These are phyloP conservation scores for Termitomyces sp. DNA, from an alignment of 768 basidiomycete species.

Conservation along the genomic window DNA sequence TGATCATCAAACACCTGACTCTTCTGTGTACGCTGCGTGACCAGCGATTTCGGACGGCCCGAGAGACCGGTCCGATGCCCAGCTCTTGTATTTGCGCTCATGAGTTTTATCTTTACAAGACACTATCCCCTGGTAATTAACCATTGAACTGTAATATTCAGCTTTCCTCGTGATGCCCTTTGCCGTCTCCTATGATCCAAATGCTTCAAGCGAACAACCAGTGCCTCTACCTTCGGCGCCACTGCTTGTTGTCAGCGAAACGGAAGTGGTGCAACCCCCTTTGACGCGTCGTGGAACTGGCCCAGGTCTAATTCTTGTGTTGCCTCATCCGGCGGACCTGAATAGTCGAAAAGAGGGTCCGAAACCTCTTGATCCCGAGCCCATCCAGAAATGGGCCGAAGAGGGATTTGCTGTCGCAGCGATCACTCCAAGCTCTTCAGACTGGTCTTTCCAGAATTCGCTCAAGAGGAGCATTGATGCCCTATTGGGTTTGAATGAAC, in stretches of 20 bases:
- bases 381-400: conserved; percentile 49
- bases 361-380: conserved; percentile 41
- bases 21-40: too few relatives aligned
- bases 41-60: too few relatives aligned
- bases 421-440: conserved; percentile 19
- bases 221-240: conserved; percentile 40
- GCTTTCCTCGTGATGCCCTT: conserved; percentile 1
- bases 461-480: conserved; percentile 30
- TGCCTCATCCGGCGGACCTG: conserved; percentile 27
- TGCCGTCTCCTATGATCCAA: conserved; percentile 31
- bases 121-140: background rate
- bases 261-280: conserved; percentile 39
- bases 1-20: too few relatives aligned
- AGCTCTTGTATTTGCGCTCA: too few relatives aligned
- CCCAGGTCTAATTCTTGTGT: conserved; percentile 40
- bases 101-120: too few relatives aligned
- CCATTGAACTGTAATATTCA: background rate
- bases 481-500: conserved; percentile 28
- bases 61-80: background rate
- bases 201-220: conserved; percentile 32
- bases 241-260: conserved; percentile 21
- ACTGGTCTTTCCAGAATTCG: conserved; percentile 20
- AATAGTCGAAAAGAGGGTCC: conserved; percentile 14
- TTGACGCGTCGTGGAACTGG: conserved; percentile 43
- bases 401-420: conserved; percentile 47